Percentiles rank a stretch among this genome's conserved stretches.
Conservation (phyloP, 2,329 filamentous ascomycete genomes). For the Aspergillus viridinutans region DNA sequence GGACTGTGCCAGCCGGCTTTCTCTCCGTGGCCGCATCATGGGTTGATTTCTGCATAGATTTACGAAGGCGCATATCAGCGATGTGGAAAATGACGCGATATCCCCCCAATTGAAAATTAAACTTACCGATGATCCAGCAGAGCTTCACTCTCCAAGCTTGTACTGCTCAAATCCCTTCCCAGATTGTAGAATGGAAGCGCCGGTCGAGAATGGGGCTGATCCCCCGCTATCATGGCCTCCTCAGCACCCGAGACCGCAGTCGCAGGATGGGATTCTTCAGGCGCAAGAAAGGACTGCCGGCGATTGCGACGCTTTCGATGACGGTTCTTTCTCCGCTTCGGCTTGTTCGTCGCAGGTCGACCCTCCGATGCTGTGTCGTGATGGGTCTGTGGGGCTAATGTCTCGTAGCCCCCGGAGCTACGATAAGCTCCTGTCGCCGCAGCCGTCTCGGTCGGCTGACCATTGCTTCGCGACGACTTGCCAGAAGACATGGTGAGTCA, state of each 20-base stretch:
- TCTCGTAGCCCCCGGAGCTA: constrained; percentile 4
- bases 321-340: constrained; percentile 61
- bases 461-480: constrained; percentile 4
- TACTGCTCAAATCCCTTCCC: constrained; percentile 65
- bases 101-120: not conserved
- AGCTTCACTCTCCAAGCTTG: constrained; percentile 83
- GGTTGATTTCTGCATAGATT: constrained; percentile 51
- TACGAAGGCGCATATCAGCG: constrained; percentile 10
- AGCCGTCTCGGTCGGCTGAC: constrained; percentile 5
- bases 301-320: constrained; percentile 75
- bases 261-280: constrained; percentile 51
- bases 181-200: constrained; percentile 52
- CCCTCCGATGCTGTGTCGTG: constrained; percentile 19
- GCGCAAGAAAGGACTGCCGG: constrained; percentile 73
- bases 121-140: constrained; percentile 78
- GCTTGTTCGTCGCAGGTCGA: constrained; percentile 19
- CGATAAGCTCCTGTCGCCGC: constrained; percentile 1
- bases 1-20: constrained; percentile 41
- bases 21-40: constrained; percentile 61
- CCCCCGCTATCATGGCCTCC: constrained; percentile 25
- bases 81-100: constrained; percentile 1
- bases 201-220: constrained; percentile 23
- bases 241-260: constrained; percentile 45
- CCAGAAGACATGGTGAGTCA: constrained; percentile 11
- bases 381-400: constrained; percentile 11